phyloP scores from a whole-genome alignment of 148 eudicot species.

The Talinum fruticosum region DNA sequence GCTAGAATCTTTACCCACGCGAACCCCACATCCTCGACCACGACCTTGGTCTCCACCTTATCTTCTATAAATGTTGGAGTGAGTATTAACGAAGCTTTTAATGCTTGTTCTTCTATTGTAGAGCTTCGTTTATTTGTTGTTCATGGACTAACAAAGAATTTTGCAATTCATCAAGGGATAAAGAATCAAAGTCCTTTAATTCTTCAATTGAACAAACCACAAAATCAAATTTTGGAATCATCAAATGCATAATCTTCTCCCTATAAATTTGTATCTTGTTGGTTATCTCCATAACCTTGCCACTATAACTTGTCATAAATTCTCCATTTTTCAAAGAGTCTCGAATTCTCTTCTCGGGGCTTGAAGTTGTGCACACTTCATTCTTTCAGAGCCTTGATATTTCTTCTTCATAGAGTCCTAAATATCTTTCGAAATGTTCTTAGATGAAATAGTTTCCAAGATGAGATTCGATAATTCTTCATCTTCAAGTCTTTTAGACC shows the following conservation, averaged over 20 bases:
- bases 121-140: slow-evolving; percentile 10
- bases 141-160: slow-evolving; percentile 26
- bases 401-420: slow-evolving; percentile 19
- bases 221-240: slow-evolving; percentile 17
- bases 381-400: slow-evolving; percentile 17
- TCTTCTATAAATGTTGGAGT: neutral
- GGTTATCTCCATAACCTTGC: slow-evolving; percentile 5
- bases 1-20: too few relatives aligned
- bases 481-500: slow-evolving; percentile 7
- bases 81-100: slow-evolving; percentile 15
- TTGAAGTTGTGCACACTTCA: slow-evolving; percentile 13
- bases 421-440: slow-evolving; percentile 11
- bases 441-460: slow-evolving; percentile 10
- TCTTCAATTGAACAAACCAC: slow-evolving; percentile 20
- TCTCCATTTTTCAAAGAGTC: neutral
- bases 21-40: neutral
- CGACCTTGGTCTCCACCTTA: neutral
- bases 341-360: too few relatives aligned
- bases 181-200: slow-evolving; percentile 13
- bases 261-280: slow-evolving; percentile 19
- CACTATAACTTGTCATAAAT: neutral
- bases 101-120: slow-evolving; percentile 23
- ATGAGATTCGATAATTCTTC: slow-evolving; percentile 2
- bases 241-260: slow-evolving; percentile 15
- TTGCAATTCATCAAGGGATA: slow-evolving; percentile 26